Evolutionary conservation across 1,284 basidiomycete genomes (phyloP), one percentile per base, ranked within the genome.

Genomic region (Moniliophthora roreri): DNA sequence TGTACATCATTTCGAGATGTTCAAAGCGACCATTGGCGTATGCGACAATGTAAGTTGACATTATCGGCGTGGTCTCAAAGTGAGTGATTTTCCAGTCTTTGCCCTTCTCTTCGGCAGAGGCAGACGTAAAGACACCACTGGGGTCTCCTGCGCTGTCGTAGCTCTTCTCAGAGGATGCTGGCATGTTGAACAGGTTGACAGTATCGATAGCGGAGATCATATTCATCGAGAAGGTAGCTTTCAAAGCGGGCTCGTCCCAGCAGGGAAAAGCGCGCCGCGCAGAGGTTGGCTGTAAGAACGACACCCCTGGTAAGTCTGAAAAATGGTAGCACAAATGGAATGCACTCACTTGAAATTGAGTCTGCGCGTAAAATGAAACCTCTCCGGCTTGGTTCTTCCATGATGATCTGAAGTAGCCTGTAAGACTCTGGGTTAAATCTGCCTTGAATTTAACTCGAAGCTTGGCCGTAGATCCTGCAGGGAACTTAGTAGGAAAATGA

Each of bases 181-280:
- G 73, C 87, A 91, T 92, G 72, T 93, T 94, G 69, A 81, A 81
- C 46, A 91, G 67, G 62, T 77, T 81, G 57, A 82, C 80, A 2
- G 81, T 84, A 59, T 78, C 72, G 26, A 70, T 71, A 53, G 81
- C 80, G 32, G 88, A 87, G 58, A 94, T 80, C 74, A 93, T 78
- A 13, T 83, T 81, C 62, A 93, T 75, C 59, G 74, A 60, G 68
- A 86, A 92, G 15, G 82, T 89, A 7, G 90, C 87, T 69, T 94
- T 94, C 62, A 91, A 75, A 20, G 80, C 75, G n/a, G 92, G 92
- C 66, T 93, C 89, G 65, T 93, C 92, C 86, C 87, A 93, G 65
- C 77, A 81, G 13, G 86, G 87, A 69, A 87, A 84, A 5, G 83
- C 82, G 51, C 78, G 75, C 51, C 90, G 74, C 6, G 89, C 89